Evolutionary conservation across 2,329 filamentous ascomycete species (phyloP).

Genomic region (Aspergillus versicolor): DNA sequence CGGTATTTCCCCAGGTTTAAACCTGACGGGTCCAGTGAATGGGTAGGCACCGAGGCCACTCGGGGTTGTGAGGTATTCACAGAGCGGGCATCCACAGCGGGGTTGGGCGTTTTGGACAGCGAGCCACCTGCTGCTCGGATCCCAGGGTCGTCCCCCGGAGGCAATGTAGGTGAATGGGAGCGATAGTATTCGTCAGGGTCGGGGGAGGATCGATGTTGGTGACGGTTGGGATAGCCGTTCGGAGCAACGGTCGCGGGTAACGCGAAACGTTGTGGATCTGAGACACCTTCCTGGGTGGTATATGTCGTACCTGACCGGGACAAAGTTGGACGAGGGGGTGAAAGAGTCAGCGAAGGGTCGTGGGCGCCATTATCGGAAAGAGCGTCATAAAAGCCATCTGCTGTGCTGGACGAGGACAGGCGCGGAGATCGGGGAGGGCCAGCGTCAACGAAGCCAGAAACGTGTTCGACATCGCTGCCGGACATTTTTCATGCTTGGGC

Average conservation of each 20-base stretch:
- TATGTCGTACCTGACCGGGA: conserved; percentile 22
- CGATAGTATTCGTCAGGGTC: conserved; percentile 55
- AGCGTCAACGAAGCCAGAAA: conserved; percentile 35
- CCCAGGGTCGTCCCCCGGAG: conserved; percentile 26
- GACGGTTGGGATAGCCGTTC: conserved; percentile 25
- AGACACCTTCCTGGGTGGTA: conserved; percentile 20
- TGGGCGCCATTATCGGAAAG: conserved; percentile 21
- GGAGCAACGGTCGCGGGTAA: conserved; percentile 17
- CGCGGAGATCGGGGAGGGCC: conserved; percentile 30
- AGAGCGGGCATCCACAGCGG: conserved; percentile 19
- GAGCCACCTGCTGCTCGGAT: conserved; percentile 16
- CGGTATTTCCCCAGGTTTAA: conserved; percentile 27
- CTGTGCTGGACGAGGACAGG: conserved; percentile 29
- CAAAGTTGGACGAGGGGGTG: conserved; percentile 18
- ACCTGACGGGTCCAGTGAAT: conserved; percentile 23
- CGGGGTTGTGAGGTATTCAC: conserved; percentile 16
- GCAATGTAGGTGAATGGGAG: conserved; percentile 41
- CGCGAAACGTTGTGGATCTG: conserved; percentile 20
- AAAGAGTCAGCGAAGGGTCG: conserved; percentile 29
- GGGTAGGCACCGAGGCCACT: conserved; percentile 29
- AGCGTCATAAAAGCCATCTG: conserved; percentile 24
- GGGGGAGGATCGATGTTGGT: conserved; percentile 29
- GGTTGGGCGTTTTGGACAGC: conserved; percentile 21
- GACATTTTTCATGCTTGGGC: conserved; percentile 43
- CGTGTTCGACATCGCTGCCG: conserved; percentile 42